Base-by-base conservation (phyloP, 1,284 basidiomycete species). In the Caloboletus inedulis region DNA sequence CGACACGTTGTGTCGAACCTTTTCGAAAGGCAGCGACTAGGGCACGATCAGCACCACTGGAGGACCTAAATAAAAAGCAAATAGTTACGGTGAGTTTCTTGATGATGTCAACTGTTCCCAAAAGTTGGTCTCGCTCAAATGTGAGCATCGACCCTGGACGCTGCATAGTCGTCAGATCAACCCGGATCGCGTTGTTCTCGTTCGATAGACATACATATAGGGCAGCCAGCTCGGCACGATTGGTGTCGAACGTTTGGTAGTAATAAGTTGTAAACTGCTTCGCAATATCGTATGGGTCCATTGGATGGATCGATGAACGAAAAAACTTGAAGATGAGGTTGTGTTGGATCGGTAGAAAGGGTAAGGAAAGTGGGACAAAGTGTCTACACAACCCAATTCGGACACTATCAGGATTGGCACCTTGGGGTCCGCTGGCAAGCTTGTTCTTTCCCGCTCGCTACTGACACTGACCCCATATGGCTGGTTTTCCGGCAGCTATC, bases 91-190 rank as follows among this genome's bases (percentile, higher is more conserved):
- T 76, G 48, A 98, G 78, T 74, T 98, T 97, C 66, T 89, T 84
- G n/a, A 80, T 67, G 69, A 98, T 96, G 23, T 62, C 66, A 0
- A 49, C 33, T 0, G 66, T 73, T 27, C 95, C 92, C 55, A 81
- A 75, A 58, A 86, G 74, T 49, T 79, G 84, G 33, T 69, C 56
- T 21, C 82, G 81, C 75, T 99, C 95, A 74, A 85, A 99, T 10
- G 89, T 85, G 64, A 99, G 76, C 92, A 97, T 98, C 21, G 95
- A 98, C 48, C 69, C 56, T 29, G 79, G 75, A 58, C 94, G 84
- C 96, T 98, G 68, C 21, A 56, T 44, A 37, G 45, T 49, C 56
- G 56, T 58, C 50, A 60, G 59, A 62, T 58, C 56, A 49, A 48
- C 18, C 25, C 13, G 60, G 62, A 70, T 71, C 61, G 53, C 40